Evolutionary conservation across 106 monocot genomes (phyloP), one percentile per base, ranked within the genome.

Genomic region (Xerophyta viscosa): DNA sequence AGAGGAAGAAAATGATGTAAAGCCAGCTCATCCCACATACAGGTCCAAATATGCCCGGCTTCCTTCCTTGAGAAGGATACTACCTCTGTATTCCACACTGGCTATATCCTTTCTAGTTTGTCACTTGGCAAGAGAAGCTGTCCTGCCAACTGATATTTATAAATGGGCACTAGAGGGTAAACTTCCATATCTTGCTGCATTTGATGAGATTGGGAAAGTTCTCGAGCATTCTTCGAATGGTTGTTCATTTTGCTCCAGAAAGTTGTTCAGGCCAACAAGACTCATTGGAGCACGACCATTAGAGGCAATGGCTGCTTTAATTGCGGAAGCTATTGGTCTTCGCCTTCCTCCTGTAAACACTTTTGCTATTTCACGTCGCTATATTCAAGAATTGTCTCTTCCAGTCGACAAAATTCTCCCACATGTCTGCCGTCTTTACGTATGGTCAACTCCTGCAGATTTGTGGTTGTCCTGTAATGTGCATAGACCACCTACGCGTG

Each of bases 331-430:
- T 28, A 68, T 88, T 52, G 81, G 78, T 23, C 39, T 96, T 18
- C 61, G 67, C 36, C 78, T 85, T 27, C 94, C 94, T 58, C 69
- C 88, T 3, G 84, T 84, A 12, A 96, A 96, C 59, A 88, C 88
- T 48, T 78, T 81, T 65, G 76, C 72, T 30, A 69, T 96, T 33
- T 74, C 88, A 20, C 31, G 25, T 8, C 80, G 84, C 8, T 96
- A 65, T 60, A 58, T 85, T 18, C 60, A 59, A 31, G 75, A 81
- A 18, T 70, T 96, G 14, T 63, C 44, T 29, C 76, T 96, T 47
- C 78, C 94, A 0, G 19, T 66, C 17, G 77, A 77, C 18, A 73
- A 71, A 53, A 81, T 96, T 52, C 75, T 88, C 64, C 81, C 78
- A 41, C 56, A 69, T 46, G 84, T 78, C 3, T 85, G 77, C 24